Evolutionary conservation across 2,329 filamentous ascomycete genomes (phyloP).

Genomic region (Blastomyces gilchristii): DNA sequence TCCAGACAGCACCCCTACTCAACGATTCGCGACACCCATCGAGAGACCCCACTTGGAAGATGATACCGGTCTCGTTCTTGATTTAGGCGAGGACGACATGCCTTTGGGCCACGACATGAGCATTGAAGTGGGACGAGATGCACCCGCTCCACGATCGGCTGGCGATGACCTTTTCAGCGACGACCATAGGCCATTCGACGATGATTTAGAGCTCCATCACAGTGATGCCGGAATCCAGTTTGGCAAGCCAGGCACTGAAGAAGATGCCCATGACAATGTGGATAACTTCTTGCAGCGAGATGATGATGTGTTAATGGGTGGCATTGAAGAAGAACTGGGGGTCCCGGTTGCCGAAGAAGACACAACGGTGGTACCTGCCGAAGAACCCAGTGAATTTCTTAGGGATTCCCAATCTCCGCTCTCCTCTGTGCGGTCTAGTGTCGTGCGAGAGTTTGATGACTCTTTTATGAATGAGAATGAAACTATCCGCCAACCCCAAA

Average conservation of each 20-base stretch:
- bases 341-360: slow-evolving; percentile 50
- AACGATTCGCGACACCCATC: slow-evolving; percentile 46
- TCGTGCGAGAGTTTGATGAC: slow-evolving; percentile 51
- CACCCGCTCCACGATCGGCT: slow-evolving; percentile 54
- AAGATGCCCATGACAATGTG: slow-evolving; percentile 43
- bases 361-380: slow-evolving; percentile 20
- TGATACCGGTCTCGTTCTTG: slow-evolving; percentile 64
- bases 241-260: slow-evolving; percentile 28
- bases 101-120: slow-evolving; percentile 57
- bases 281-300: slow-evolving; percentile 47
- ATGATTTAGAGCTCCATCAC: slow-evolving; percentile 44
- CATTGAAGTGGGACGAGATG: slow-evolving; percentile 85
- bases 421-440: slow-evolving; percentile 42
- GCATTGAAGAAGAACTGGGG: slow-evolving; percentile 43
- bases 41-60: slow-evolving; percentile 50
- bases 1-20: slow-evolving; percentile 49
- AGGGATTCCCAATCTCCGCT: slow-evolving; percentile 45
- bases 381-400: slow-evolving; percentile 24
- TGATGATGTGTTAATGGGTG: slow-evolving; percentile 43
- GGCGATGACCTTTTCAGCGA: slow-evolving; percentile 46
- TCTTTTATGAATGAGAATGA: slow-evolving; percentile 49
- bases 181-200: slow-evolving; percentile 48
- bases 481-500: slow-evolving; percentile 55
- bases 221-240: slow-evolving; percentile 39
- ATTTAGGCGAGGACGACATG: slow-evolving; percentile 55